Base-by-base conservation (phyloP, 768 basidiomycete genomes). In the Russula earlei region DNA sequence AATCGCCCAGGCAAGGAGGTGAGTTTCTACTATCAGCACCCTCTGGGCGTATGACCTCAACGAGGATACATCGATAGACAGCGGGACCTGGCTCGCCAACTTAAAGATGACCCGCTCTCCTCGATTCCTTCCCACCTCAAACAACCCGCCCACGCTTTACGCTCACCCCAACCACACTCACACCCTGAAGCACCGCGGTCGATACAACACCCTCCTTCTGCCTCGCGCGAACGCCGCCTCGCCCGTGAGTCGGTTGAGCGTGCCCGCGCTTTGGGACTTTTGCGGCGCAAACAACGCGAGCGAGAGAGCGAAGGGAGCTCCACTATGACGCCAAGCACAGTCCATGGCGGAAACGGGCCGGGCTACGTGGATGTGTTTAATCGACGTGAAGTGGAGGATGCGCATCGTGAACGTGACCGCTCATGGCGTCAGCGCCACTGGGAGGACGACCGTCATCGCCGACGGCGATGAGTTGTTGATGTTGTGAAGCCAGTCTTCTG, bases 161-260 rank as follows among this genome's bases (percentile, higher is more conserved):
- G 24, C 7, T 19, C 45, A 11, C 24, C 40, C 5, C 54, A 33
- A 38, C 4, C 53, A 22, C 58, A 56, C 22, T 50, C 70, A 1
- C 62, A 69, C 17, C 27, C 56, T 0, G 43, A 33, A 25, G 14
- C 33, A 29, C 63, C 12, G 29, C 65, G 58, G 31, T 65, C 56
- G 40, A 61, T 33, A 27, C 67, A 41, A 17, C 46, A 58, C 31
- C 49, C 62, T 27, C 4, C 69, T 55, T 46, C 58, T 58, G 45
- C 40, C 54, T 38, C 61, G 48, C 58, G 80, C 0, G 75, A 77
- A 27, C 79, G 78, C 5, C 82, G 88, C 3, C 69, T 87, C 9
- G 71, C 70, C n/a, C 82, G 88, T 25, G 88, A 91, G 68, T 80
- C 82, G 0, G 78, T 83, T 1, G 88, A 91, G 67, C 79, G 87